Conservation (phyloP, 495 filamentous ascomycete species). For the Xylaria castorea region DNA sequence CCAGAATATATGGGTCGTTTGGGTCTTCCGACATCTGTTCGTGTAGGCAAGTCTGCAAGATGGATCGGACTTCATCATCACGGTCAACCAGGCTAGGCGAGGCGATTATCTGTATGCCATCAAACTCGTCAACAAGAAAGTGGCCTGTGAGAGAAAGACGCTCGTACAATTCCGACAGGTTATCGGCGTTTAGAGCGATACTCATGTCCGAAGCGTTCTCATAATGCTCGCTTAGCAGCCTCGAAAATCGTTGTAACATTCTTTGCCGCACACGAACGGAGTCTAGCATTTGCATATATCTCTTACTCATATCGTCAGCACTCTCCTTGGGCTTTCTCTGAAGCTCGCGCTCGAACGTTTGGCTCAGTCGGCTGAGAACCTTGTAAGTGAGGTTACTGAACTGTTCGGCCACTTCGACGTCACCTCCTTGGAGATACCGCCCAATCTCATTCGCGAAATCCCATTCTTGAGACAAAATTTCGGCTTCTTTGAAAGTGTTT, state of each 20-base stretch:
- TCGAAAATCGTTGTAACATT: conserved; percentile 76
- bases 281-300: conserved; percentile 93
- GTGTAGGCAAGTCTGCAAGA: conserved; percentile 88
- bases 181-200: conserved; percentile 69
- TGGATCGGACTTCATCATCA: conserved; percentile 78
- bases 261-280: conserved; percentile 94
- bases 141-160: conserved; percentile 84
- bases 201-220: conserved; percentile 97
- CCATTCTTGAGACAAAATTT: conserved; percentile 97
- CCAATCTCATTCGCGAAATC: conserved; percentile 93
- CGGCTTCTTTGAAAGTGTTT: conserved; percentile 98
- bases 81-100: conserved; percentile 78
- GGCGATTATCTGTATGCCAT: conserved; percentile 82
- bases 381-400: conserved; percentile 94
- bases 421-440: conserved; percentile 83
- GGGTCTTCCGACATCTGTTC: conserved; percentile 77
- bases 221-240: conserved; percentile 87
- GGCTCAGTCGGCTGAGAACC: conserved; percentile 82
- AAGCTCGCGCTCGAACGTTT: conserved; percentile 90
- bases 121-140: conserved; percentile 79
- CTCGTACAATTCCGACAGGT: conserved; percentile 76
- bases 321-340: conserved; percentile 82
- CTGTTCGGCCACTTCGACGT: conserved; percentile 98
- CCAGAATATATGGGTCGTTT: conserved; percentile 79
- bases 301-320: conserved; percentile 88